Percentiles rank a stretch among this genome's conserved stretches.
Evolutionary conservation across 148 eudicot species (phyloP).

Genomic region (Silene conica): DNA sequence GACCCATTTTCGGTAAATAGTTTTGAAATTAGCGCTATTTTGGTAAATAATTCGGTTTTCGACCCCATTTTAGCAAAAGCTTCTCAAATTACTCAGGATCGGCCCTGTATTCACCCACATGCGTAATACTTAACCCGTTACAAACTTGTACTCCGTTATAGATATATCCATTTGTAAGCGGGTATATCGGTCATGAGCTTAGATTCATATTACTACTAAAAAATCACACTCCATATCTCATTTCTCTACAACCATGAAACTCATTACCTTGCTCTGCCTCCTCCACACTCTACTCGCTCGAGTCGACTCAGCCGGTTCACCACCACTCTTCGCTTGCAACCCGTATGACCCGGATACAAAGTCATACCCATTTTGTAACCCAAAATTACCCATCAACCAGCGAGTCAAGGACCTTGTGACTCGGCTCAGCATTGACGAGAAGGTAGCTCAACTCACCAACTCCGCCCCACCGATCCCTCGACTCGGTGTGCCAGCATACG

Average conservation of each 20-base stretch:
- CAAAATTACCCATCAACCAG: conserved; percentile 21
- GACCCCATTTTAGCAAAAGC: no score
- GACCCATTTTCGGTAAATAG: no score
- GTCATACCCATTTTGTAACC: conserved; percentile 33
- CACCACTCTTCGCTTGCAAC: conserved; percentile 31
- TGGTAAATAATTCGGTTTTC: no score
- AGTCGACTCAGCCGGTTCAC: conserved; percentile 24
- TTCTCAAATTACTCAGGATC: no score
- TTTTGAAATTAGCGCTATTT: no score
- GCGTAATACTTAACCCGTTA: no score
- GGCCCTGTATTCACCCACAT: no score
- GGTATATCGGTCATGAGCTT: no score
- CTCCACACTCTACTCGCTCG: conserved; percentile 17
- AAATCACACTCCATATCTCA: background rate
- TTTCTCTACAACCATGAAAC: background rate
- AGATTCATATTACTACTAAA: no score
- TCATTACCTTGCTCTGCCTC: background rate
- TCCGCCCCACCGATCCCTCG: conserved; percentile 39
- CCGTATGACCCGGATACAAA: conserved; percentile 17
- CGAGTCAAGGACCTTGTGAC: conserved; percentile 42
- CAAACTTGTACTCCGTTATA: no score
- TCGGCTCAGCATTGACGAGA: conserved; percentile 39
- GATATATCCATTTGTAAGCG: no score
- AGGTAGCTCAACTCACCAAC: conserved; percentile 39
- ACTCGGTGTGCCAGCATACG: conserved; percentile 46